A percentile compares a stretch with the other conserved stretches of the same genome.
Evolutionary conservation across 495 filamentous ascomycete genomes (phyloP).

Genomic region (Coniosporium apollinis): DNA sequence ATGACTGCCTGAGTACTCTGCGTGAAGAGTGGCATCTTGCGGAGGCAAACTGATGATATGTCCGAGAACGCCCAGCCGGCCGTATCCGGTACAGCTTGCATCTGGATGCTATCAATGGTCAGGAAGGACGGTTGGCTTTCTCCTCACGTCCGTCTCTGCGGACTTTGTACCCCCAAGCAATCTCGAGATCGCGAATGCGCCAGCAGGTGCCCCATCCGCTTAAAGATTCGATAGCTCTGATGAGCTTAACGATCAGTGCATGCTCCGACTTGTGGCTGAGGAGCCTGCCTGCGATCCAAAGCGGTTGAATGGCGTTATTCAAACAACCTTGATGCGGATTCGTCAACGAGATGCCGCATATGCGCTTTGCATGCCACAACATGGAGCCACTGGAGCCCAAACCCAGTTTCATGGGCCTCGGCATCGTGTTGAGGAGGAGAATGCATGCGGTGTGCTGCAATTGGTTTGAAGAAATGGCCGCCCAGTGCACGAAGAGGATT

Average conservation of each 20-base stretch:
- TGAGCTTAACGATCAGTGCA: constrained; percentile 24
- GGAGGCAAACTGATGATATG: too few relatives aligned
- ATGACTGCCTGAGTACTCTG: too few relatives aligned
- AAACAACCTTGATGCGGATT: constrained; percentile 32
- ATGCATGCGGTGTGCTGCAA: constrained; percentile 32
- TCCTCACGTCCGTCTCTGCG: too few relatives aligned
- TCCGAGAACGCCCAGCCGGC: too few relatives aligned
- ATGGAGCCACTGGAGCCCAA: constrained; percentile 13
- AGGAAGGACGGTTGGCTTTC: too few relatives aligned
- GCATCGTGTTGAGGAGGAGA: constrained; percentile 26
- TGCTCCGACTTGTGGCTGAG: constrained; percentile 32
- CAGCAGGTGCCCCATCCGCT: constrained; percentile 32
- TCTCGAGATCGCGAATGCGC: constrained; percentile 29
- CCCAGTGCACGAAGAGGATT: constrained; percentile 30
- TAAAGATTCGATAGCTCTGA: constrained; percentile 26
- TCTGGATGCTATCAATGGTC: too few relatives aligned
- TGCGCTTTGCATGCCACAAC: constrained; percentile 32
- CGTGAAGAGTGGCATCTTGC: too few relatives aligned
- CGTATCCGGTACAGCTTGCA: too few relatives aligned
- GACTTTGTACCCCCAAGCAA: constrained; percentile 28
- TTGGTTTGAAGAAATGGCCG: constrained; percentile 34
- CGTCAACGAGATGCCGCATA: constrained; percentile 31
- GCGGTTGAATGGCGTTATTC: constrained; percentile 33
- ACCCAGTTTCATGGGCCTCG: constrained; percentile 20
- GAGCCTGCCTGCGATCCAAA: constrained; percentile 31